phyloP scores from a whole-genome alignment of 2,329 filamentous ascomycete genomes.

The Xylaria sp. region DNA sequence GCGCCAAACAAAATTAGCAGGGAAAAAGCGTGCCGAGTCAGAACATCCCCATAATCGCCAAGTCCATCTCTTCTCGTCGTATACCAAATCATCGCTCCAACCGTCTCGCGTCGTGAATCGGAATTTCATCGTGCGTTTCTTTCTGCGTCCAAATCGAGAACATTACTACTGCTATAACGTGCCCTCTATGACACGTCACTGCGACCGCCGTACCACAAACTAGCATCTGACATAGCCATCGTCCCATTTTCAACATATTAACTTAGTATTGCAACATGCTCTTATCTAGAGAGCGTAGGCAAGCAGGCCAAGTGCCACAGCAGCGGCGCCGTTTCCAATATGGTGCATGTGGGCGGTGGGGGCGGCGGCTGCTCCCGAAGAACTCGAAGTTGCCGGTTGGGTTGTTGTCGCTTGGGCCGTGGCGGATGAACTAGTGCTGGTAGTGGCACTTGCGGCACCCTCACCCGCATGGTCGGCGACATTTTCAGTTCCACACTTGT shows the following conservation, averaged over 20 bases:
- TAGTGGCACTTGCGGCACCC: constrained; percentile 45
- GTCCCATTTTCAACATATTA: constrained; percentile 14
- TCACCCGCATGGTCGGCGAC: constrained; percentile 52
- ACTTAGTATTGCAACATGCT: constrained; percentile 24
- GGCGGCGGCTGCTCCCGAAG: constrained; percentile 43
- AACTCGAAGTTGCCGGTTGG: constrained; percentile 40
- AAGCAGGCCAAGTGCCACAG: constrained; percentile 62
- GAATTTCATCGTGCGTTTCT: constrained; percentile 13
- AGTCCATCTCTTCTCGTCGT: constrained; percentile 23
- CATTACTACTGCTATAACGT: constrained; percentile 15
- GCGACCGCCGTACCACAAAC: not conserved
- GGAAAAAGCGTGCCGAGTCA: constrained; percentile 8
- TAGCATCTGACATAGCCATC: not conserved
- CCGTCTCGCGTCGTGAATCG: constrained; percentile 25
- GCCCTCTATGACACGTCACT: not conserved
- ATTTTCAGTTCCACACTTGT: constrained; percentile 60
- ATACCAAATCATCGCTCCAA: constrained; percentile 32
- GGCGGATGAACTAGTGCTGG: constrained; percentile 48
- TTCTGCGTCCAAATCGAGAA: constrained; percentile 11
- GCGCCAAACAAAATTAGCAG: constrained; percentile 14
- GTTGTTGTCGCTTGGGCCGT: constrained; percentile 39
- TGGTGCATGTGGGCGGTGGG: constrained; percentile 48
- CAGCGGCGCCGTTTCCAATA: constrained; percentile 59
- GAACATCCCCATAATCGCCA: constrained; percentile 20
- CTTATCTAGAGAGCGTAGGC: constrained; percentile 61